These are phyloP conservation scores for Pilaira anomala DNA, from an alignment of 192 early-diverging fungal species.

Conservation along the genomic window DNA sequence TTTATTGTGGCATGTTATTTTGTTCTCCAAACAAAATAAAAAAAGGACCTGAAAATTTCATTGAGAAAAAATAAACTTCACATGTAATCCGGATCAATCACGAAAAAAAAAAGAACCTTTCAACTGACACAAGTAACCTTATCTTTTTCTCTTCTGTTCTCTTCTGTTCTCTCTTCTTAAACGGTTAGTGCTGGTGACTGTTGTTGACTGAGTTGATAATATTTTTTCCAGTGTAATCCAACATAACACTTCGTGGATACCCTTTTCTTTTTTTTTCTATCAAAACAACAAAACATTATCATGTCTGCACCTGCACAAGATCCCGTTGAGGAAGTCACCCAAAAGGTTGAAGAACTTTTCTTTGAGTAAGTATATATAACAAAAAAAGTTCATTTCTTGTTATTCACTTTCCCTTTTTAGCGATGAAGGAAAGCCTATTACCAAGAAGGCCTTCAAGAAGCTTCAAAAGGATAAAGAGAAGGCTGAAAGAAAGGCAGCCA, in stretches of 20 bases:
- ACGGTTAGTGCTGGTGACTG: no score
- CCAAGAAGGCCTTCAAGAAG: conserved; percentile 93
- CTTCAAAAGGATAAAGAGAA: conserved; percentile 88
- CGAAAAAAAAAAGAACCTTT: no score
- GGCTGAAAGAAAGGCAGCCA: conserved; percentile 65
- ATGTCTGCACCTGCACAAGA: conserved; percentile 23
- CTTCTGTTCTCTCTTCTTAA: no score
- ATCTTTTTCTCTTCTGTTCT: no score
- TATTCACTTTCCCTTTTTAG: conserved; percentile 17
- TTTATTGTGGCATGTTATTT: no score
- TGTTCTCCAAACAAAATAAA: no score
- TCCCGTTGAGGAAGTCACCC: conserved; percentile 40
- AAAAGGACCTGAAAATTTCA: no score
- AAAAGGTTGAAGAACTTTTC: conserved; percentile 48
- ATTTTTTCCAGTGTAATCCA: conserved; percentile 3
- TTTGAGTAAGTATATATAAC: conserved; percentile 35
- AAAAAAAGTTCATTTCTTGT: background rate
- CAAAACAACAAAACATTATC: background rate
- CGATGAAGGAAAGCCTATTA: conserved; percentile 86
- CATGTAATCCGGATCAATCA: no score
- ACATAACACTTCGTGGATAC: background rate
- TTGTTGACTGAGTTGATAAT: background rate
- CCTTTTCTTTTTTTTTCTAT: conserved; percentile 3
- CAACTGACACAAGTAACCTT: no score
- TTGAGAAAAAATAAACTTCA: no score